Conservation (phyloP, 176 grass and related monocot genomes). For the Poa pratensis region DNA sequence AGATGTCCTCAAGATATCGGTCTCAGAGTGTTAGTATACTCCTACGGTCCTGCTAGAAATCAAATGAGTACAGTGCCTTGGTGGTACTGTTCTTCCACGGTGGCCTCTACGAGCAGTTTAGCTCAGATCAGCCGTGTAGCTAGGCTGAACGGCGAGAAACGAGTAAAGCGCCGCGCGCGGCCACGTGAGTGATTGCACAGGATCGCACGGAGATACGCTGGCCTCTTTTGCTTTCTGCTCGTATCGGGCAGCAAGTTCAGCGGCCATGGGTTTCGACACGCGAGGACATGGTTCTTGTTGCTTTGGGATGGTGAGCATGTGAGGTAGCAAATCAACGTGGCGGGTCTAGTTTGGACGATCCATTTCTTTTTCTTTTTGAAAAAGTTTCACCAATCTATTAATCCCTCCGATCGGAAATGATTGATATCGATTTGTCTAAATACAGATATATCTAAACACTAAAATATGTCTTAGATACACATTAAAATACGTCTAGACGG, state of each 20-base stretch:
- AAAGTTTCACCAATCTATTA: no score
- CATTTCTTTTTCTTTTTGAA: no score
- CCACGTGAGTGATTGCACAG: slow-evolving; percentile 32
- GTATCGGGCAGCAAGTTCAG: background rate
- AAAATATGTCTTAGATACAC: no score
- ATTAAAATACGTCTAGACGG: no score
- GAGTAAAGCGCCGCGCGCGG: slow-evolving; percentile 11
- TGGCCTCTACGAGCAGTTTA: background rate
- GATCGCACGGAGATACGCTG: slow-evolving; percentile 49
- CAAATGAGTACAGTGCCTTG: background rate
- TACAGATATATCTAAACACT: no score
- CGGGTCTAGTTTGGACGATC: background rate
- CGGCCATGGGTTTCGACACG: slow-evolving; percentile 21
- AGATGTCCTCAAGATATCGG: background rate
- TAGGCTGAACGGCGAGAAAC: background rate
- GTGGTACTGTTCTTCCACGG: background rate
- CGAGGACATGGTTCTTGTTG: background rate
- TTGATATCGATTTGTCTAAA: no score
- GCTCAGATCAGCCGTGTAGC: background rate
- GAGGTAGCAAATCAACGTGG: slow-evolving; percentile 37
- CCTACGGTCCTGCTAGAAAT: no score
- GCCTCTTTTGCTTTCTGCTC: slow-evolving; percentile 33
- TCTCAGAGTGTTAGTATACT: no score
- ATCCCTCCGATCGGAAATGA: no score
- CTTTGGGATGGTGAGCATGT: background rate